A percentile compares a stretch with the other conserved stretches of the same genome.
These are phyloP conservation scores for Zea luxurians DNA, from an alignment of 176 grass and related monocot genomes.

Conservation along the genomic window DNA sequence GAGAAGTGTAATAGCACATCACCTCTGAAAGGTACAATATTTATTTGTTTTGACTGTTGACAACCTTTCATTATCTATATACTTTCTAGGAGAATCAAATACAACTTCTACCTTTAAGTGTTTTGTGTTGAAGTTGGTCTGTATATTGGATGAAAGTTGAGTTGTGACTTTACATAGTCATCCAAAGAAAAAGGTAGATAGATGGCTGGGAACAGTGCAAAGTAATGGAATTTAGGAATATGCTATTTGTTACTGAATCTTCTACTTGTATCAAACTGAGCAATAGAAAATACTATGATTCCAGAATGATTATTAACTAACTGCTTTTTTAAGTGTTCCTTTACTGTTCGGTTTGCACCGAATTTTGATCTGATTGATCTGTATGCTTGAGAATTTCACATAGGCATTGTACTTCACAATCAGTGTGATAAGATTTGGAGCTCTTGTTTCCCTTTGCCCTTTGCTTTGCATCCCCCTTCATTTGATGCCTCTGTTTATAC, in stretches of 20 bases:
- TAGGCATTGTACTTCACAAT: slow-evolving; percentile 35
- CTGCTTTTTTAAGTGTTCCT: slow-evolving; percentile 8
- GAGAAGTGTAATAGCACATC: slow-evolving; percentile 18
- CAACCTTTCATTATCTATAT: too few species aligned
- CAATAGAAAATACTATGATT: slow-evolving; percentile 15
- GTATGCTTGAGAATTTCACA: slow-evolving; percentile 34
- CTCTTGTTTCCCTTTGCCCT: slow-evolving; percentile 39
- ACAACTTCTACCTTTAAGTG: too few species aligned
- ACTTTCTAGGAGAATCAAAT: too few species aligned
- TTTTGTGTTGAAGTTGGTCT: too few species aligned
- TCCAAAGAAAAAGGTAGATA: slow-evolving; percentile 24
- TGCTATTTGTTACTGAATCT: slow-evolving; percentile 17
- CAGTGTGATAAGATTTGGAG: slow-evolving; percentile 34
- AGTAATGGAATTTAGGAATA: slow-evolving; percentile 35
- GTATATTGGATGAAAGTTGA: slow-evolving; percentile 34
- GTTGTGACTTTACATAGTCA: slow-evolving; percentile 29
- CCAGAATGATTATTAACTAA: slow-evolving; percentile 7
- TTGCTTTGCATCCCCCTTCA: slow-evolving; percentile 41
- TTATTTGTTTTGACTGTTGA: too few species aligned
- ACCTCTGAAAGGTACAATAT: slow-evolving; percentile 20
- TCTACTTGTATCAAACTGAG: slow-evolving; percentile 22
- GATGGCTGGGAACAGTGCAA: slow-evolving; percentile 20
- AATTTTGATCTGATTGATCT: slow-evolving; percentile 9
- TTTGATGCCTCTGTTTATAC: slow-evolving; percentile 44
- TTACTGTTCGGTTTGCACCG: slow-evolving; percentile 5